Percentiles rank a stretch among this genome's conserved stretches.
Evolutionary conservation across 768 basidiomycete genomes (phyloP).

Genomic region (Goffeauzyma gilvescens): DNA sequence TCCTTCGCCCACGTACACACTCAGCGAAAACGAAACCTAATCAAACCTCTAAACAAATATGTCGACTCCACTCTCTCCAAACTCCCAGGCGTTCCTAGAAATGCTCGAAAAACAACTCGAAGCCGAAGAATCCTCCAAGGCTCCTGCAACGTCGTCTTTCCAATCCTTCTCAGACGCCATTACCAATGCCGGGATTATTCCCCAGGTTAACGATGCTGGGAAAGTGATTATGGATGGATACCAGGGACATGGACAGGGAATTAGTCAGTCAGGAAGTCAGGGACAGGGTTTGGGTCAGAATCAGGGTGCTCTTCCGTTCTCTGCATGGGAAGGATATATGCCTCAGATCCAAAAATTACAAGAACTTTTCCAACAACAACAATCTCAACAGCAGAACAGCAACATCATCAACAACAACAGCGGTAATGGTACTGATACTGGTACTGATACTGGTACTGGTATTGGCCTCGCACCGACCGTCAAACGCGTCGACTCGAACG

Average conservation of each 20-base stretch:
- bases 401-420: neutral
- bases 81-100: conserved; percentile 7
- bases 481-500: neutral
- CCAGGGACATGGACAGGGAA: neutral
- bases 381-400: neutral
- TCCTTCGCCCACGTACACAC: too few species aligned
- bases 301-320: neutral
- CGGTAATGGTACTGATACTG: neutral
- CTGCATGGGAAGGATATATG: neutral
- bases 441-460: neutral
- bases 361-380: conserved; percentile 1
- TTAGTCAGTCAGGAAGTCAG: neutral
- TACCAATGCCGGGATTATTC: too few species aligned
- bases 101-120: conserved; percentile 8
- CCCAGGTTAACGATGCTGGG: too few species aligned
- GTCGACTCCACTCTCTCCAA: conserved; percentile 6
- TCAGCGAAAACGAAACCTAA: too few species aligned
- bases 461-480: neutral
- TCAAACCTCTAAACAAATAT: neutral
- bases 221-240: too few species aligned
- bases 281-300: neutral
- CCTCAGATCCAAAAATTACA: neutral
- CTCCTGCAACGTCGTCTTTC: neutral
- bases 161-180: neutral
- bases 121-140: neutral